A percentile compares a stretch with the other conserved stretches of the same genome.
Evolutionary conservation across 2,329 filamentous ascomycete genomes (phyloP).

Genomic region (Ramularia collo-cygni): DNA sequence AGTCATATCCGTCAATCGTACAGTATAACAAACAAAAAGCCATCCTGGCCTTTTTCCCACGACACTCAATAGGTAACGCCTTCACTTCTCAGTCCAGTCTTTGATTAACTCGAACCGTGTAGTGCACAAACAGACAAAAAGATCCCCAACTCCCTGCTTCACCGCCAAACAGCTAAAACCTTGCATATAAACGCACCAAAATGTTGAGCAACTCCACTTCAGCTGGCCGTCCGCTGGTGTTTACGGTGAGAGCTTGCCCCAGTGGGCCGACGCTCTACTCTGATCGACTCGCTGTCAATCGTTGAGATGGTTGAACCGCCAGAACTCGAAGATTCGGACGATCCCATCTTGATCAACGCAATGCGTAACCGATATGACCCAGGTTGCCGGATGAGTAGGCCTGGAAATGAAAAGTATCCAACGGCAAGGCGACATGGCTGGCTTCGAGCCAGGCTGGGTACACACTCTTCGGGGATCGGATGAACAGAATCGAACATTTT

Average conservation of each 20-base stretch:
- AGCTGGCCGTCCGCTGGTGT: neutral
- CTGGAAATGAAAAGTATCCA: constrained; percentile 28
- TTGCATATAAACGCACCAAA: neutral
- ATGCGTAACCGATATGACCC: constrained; percentile 26
- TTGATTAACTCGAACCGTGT: neutral
- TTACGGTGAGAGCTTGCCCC: constrained; percentile 1
- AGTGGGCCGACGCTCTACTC: constrained; percentile 21
- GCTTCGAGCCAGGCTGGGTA: constrained; percentile 21
- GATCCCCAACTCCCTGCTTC: neutral
- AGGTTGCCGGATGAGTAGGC: constrained; percentile 26
- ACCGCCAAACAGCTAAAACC: constrained; percentile 4
- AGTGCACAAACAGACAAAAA: neutral
- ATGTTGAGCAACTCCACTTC: neutral
- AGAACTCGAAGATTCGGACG: constrained; percentile 13
- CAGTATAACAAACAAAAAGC: no score
- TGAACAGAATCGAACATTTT: constrained; percentile 30
- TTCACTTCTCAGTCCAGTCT: no score
- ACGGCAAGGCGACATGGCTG: constrained; percentile 23
- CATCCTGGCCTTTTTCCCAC: no score
- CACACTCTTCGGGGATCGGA: constrained; percentile 22
- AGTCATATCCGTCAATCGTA: no score
- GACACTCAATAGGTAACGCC: no score
- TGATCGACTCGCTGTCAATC: constrained; percentile 27
- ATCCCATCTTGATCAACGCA: constrained; percentile 26
- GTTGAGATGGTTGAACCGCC: constrained; percentile 19